Conservation (phyloP, 192 early-diverging fungal genomes). For the Umbelopsis sp. region DNA sequence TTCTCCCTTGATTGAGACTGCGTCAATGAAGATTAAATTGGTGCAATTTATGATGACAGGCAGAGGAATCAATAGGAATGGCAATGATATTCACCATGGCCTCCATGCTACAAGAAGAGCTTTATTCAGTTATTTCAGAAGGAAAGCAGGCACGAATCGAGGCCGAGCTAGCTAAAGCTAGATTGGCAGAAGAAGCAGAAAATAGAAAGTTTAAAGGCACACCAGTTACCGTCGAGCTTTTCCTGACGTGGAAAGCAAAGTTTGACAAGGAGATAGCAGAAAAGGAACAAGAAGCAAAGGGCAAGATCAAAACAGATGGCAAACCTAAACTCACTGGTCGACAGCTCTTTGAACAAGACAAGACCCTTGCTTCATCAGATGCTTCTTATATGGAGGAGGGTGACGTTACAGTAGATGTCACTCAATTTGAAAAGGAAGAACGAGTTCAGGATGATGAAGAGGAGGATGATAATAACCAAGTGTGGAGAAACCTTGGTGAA, state of each 20-base stretch:
- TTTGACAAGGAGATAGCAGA: constrained; percentile 75
- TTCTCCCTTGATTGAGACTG: constrained; percentile 7
- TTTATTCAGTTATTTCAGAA: constrained; percentile 61
- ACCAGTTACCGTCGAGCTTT: constrained; percentile 74
- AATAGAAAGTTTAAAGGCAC: constrained; percentile 80
- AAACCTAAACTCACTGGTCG: constrained; percentile 58
- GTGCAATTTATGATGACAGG: too few relatives aligned
- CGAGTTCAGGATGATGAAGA: constrained; percentile 55
- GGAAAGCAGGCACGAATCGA: constrained; percentile 53
- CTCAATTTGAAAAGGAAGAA: constrained; percentile 72
- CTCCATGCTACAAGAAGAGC: constrained; percentile 69
- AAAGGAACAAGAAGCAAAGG: constrained; percentile 47
- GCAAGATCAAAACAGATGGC: constrained; percentile 35
- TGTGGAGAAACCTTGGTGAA: constrained; percentile 39
- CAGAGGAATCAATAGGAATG: constrained; percentile 83
- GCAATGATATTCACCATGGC: constrained; percentile 90
- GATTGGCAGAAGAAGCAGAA: constrained; percentile 73
- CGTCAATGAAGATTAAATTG: too few relatives aligned
- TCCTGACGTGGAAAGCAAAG: constrained; percentile 75
- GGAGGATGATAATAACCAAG: constrained; percentile 62
- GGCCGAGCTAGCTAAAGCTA: constrained; percentile 50
- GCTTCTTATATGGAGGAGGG: constrained; percentile 80
- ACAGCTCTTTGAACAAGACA: constrained; percentile 91
- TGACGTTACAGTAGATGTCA: constrained; percentile 82
- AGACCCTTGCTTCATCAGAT: constrained; percentile 82